Evolutionary conservation across 805 yeast genomes (phyloP), one percentile per base, ranked within the genome.

Genomic region (Cyberlindnera meyerae): DNA sequence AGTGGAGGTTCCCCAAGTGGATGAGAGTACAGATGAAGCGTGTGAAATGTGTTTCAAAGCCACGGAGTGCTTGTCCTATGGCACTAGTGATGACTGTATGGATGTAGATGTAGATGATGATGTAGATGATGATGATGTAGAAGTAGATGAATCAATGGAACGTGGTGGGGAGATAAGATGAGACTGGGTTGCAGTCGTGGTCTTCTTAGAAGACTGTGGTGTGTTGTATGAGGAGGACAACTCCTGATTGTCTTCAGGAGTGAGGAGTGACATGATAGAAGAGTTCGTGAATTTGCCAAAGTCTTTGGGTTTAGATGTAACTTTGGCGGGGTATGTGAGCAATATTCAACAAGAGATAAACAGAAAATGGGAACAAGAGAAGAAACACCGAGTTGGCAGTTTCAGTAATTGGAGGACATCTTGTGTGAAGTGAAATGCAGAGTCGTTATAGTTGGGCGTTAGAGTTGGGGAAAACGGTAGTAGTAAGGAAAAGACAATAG

Each of bases 1-100:
- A 34, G 17, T 48, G 40, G 18, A 36, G 31, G 22, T 38, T 11
- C 24, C 41, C 55, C 55, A 52, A 16, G 47, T 39, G 3, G 53
- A 44, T 11, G 28, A 21, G 29, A 51, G 36, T 11, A 44, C 34
- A 18, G 24, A 22, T 2, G 55, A 39, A 3, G 49, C 35, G 15
- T 44, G 40, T 16, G 20, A 36, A 29, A 49, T 34, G 25, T 43
- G 49, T 11, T 37, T 31, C 15, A 37, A 26, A 14, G 44, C 34
- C 18, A 37, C 26, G 11, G 31, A 30, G 18, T 22, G 16, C 31
- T 40, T 40, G 5, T 35, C 34, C 7, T 27, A n/a, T n/a, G n/a
- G n/a, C n/a, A n/a, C 33, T 8, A 18, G 18, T 14, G n/a, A 17
- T 6, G 16, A 18, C 8, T 8, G 36, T 27, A 11, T 31, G 11